Percentiles rank a stretch among this genome's conserved stretches.
Conservation (phyloP, 108 stramenopile genomes). For the Cyclotella cryptica region DNA sequence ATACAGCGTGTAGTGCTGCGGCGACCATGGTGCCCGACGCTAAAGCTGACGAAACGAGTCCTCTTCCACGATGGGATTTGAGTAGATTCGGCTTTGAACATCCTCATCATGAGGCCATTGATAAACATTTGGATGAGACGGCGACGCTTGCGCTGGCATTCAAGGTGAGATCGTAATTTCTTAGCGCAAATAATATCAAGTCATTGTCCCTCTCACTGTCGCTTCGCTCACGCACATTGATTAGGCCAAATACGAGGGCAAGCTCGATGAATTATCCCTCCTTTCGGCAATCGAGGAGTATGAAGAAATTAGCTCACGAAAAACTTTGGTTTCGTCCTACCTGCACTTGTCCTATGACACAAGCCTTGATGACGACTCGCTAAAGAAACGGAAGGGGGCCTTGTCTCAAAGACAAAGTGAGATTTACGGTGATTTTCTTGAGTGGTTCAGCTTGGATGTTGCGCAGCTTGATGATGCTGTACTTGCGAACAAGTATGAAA, state of each 20-base stretch:
- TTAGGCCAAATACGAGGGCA: slow-evolving; percentile 44
- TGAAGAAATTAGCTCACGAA: slow-evolving; percentile 36
- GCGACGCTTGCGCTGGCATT: slow-evolving; percentile 27
- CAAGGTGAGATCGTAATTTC: slow-evolving; percentile 6
- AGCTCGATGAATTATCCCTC: slow-evolving; percentile 20
- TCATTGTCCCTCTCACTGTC: too few species aligned
- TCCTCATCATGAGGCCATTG: slow-evolving; percentile 37
- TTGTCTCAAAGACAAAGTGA: slow-evolving; percentile 39
- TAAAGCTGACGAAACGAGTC: background rate
- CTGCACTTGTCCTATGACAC: slow-evolving; percentile 45
- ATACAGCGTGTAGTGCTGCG: too few species aligned
- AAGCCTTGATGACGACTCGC: slow-evolving; percentile 38
- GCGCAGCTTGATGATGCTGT: slow-evolving; percentile 28
- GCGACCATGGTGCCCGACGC: slow-evolving; percentile 3
- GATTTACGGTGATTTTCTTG: slow-evolving; percentile 45
- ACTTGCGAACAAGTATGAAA: slow-evolving; percentile 24
- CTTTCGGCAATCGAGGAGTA: slow-evolving; percentile 44
- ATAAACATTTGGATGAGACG: slow-evolving; percentile 39
- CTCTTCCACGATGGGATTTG: slow-evolving; percentile 54
- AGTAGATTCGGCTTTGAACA: slow-evolving; percentile 42
- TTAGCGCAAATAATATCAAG: background rate
- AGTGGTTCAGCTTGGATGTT: slow-evolving; percentile 56
- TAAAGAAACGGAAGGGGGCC: slow-evolving; percentile 54
- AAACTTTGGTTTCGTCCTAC: slow-evolving; percentile 36
- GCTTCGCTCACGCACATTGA: too few species aligned